Evolutionary conservation across 2,329 filamentous ascomycete species (phyloP).

Genomic region (Cladosporium sp.): DNA sequence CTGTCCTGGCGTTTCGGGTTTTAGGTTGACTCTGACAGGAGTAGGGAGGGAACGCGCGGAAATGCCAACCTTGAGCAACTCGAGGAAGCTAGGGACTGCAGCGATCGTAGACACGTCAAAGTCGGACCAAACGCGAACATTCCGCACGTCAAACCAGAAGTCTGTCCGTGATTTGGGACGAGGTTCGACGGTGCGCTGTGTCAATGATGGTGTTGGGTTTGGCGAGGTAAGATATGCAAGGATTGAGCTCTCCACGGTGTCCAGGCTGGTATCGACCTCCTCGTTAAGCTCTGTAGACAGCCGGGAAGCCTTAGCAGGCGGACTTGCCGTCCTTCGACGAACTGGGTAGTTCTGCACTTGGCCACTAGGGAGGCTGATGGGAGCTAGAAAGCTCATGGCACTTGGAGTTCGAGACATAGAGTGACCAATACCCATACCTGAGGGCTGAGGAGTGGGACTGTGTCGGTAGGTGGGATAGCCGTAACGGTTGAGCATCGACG

Average conservation of each 20-base stretch:
- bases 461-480: conserved; percentile 74
- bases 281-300: conserved; percentile 33
- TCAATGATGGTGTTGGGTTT: conserved; percentile 78
- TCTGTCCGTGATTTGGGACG: conserved; percentile 68
- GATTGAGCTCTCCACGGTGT: conserved; percentile 59
- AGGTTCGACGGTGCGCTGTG: conserved; percentile 68
- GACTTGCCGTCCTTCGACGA: conserved; percentile 27
- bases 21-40: conserved; percentile 55
- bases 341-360: conserved; percentile 29
- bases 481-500: conserved; percentile 49
- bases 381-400: conserved; percentile 34
- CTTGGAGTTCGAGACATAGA: conserved; percentile 31
- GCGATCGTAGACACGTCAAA: conserved; percentile 73
- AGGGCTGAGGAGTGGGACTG: conserved; percentile 33
- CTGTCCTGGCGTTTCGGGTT: conserved; percentile 65
- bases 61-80: conserved; percentile 62
- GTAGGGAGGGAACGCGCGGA: conserved; percentile 58
- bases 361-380: conserved; percentile 27
- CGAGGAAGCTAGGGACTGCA: conserved; percentile 66
- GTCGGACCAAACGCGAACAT: conserved; percentile 74
- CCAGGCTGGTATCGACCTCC: conserved; percentile 31
- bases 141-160: conserved; percentile 96
- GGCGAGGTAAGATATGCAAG: conserved; percentile 71
- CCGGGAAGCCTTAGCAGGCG: conserved; percentile 41
- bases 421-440: conserved; percentile 15